Base-by-base conservation (phyloP, 768 basidiomycete genomes). In the Termitomyces sp. region DNA sequence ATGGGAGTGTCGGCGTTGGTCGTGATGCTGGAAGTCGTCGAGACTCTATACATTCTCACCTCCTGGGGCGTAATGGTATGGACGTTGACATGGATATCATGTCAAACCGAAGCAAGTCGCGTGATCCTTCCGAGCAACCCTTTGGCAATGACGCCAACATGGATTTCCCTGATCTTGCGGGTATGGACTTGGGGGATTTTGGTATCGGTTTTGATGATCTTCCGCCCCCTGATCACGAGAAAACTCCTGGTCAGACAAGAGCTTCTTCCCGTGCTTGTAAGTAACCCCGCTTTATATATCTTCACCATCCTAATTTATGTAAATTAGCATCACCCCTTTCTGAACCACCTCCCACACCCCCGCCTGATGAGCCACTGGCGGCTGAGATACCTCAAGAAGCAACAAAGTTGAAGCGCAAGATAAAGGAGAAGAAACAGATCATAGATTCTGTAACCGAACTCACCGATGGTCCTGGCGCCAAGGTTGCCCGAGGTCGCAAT, bases 391-490 rank as follows among this genome's bases (percentile, higher is more conserved):
- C 76, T 10, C 77, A 73, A 27, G 76, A 75, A 48, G 58, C 60
- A 36, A 47, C 63, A 33, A 77, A 76, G 55, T 66, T 63, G 64
- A 75, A 80, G 73, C 74, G 80, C 62, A 81, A 85, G 69, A 60
- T 68, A 33, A 84, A 82, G 60, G 86, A 88, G 64, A 91, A 87
- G 78, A 95, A 89, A 70, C 88, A 91, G 60, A 91, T 94, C 42
- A 89, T 96, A 52, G 95, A 98, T 68, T 80, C 83, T n/a, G 82
- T 92, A 41, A 94, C 89, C 7, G 94, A 98, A 69, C 80, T 94
- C 41, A 78, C 80, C 40, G 84, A 84, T 54, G 84, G 84, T 3
- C 81, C 79, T 23, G 80, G 82, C 23, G 73, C 74, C 6, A 74
- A 76, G 56, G 68, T 75, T 48, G 80, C 83, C 39, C 81, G 86